Evolutionary conservation across 257 asterid genomes (phyloP).

Genomic region (Parsonsia alboflavescens): DNA sequence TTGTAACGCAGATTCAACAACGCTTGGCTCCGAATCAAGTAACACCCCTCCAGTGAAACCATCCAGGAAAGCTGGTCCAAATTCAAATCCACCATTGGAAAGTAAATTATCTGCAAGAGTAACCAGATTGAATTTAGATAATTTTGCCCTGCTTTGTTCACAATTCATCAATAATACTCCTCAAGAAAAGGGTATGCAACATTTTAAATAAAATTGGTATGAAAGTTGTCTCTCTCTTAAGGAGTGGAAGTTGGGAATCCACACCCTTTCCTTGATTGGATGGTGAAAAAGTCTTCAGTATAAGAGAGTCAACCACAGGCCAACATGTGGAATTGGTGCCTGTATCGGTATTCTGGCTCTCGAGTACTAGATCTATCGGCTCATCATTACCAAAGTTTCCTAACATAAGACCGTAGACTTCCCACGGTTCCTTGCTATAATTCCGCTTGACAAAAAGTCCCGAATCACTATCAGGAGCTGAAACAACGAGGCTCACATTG

Average conservation of each 20-base stretch:
- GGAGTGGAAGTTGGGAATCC: background rate
- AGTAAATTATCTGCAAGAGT: constrained; percentile 36
- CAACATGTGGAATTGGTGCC: constrained; percentile 50
- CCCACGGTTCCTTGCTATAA: constrained; percentile 38
- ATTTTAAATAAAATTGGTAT: background rate
- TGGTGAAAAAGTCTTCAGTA: constrained; percentile 26
- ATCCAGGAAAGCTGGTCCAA: constrained; percentile 44
- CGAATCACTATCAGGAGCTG: constrained; percentile 50
- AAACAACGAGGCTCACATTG: constrained; percentile 53
- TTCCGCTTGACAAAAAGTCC: constrained; percentile 28
- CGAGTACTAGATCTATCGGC: constrained; percentile 38
- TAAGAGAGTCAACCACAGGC: constrained; percentile 48
- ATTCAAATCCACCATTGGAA: constrained; percentile 56
- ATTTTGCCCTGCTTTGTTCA: background rate
- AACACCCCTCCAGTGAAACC: constrained; percentile 35
- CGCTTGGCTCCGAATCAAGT: constrained; percentile 49
- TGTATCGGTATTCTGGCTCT: constrained; percentile 35
- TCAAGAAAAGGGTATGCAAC: background rate
- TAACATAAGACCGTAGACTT: constrained; percentile 42
- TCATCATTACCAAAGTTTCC: constrained; percentile 57
- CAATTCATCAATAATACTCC: background rate
- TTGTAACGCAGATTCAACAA: constrained; percentile 45
- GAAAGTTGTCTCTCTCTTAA: background rate
- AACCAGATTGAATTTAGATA: background rate
- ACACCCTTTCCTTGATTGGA: constrained; percentile 26